Evolutionary conservation across 768 basidiomycete species (phyloP), one percentile per base, ranked within the genome.

Genomic region (Pleurotus eryngii): DNA sequence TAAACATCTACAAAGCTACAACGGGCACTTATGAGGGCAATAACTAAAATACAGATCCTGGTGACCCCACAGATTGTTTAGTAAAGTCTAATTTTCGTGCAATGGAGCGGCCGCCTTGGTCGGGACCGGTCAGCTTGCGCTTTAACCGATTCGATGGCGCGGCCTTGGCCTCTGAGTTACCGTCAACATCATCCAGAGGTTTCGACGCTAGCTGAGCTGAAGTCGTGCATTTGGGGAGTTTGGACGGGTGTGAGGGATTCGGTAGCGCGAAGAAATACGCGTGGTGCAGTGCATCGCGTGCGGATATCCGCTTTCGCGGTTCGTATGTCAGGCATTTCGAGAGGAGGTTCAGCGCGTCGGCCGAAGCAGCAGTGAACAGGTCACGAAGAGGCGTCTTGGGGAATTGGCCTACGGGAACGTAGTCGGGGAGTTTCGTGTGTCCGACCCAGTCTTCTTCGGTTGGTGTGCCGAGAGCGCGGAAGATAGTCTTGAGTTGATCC

Each of bases 381-480:
- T 90, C 86, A 35, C 92, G 84, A 39, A 98, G 75, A 14, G 87
- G 87, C 11, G 86, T 81, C 70, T 88, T 90, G 2, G 92, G 90
- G 67, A 94, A 92, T 63, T 90, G 88, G 38, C 91, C 91, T 11
- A 95, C 84, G 2, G 89, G 79, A 2, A 95, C 80, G 67, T 94
- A 97, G 71, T 96, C 90, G 3, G 95, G 94, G 11, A 99, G 79
- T 71, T 89, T 88, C 2, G 85, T 89, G 71, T 97, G 90, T 7
- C 93, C 94, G 1, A 95, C 96, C 97, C 97, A 99, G 20, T 98
- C 96, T 51, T 93, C 89, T 68, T 98, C 97, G 0, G 93, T 90
- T 1, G 97, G 97, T 7, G 96, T 95, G 0, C 97, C 97, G 22
- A 99, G 80, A 0, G 96, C 97, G 46, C 90, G 86, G 69, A 97